Percentiles rank a stretch among this genome's conserved stretches.
phyloP scores from a whole-genome alignment of 1,284 basidiomycete genomes.

The Ceratobasidium sp. region DNA sequence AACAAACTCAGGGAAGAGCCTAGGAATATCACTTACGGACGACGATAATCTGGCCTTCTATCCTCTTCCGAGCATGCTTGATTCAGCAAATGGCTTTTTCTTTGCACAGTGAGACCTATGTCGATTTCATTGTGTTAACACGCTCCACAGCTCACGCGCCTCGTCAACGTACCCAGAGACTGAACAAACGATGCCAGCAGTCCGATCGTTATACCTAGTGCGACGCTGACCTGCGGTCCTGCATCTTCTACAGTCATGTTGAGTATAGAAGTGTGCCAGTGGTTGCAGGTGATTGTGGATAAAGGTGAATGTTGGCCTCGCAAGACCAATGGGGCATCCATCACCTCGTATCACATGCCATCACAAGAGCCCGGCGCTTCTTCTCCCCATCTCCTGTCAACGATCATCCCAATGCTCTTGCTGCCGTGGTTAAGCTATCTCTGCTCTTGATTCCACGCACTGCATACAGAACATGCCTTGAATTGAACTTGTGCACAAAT shows the following conservation, averaged over 20 bases:
- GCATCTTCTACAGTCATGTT: constrained; percentile 39
- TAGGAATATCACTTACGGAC: constrained; percentile 68
- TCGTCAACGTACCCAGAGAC: constrained; percentile 67
- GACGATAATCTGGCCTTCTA: constrained; percentile 74
- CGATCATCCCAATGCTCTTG: not conserved
- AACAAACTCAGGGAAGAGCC: not conserved
- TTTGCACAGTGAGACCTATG: constrained; percentile 86
- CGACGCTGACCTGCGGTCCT: constrained; percentile 59
- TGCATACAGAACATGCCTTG: not conserved
- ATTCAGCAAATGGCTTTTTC: constrained; percentile 93
- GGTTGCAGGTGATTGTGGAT: not conserved
- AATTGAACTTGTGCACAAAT: too few species aligned
- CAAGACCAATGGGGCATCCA: constrained; percentile 1
- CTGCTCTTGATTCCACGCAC: not conserved
- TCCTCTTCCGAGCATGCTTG: constrained; percentile 72
- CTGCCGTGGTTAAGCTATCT: not conserved
- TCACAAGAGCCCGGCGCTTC: constrained; percentile 30
- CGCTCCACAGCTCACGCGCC: not conserved
- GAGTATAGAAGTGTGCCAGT: not conserved
- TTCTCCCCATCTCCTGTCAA: not conserved
- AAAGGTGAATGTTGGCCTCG: constrained; percentile 17
- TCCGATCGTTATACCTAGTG: constrained; percentile 73
- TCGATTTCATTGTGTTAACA: constrained; percentile 10
- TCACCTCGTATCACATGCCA: constrained; percentile 9
- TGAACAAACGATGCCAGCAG: constrained; percentile 91